Percentiles rank a stretch among this genome's conserved stretches.
Conservation (phyloP, 31 red algal genomes). For the Asparagopsis taxiformis region DNA sequence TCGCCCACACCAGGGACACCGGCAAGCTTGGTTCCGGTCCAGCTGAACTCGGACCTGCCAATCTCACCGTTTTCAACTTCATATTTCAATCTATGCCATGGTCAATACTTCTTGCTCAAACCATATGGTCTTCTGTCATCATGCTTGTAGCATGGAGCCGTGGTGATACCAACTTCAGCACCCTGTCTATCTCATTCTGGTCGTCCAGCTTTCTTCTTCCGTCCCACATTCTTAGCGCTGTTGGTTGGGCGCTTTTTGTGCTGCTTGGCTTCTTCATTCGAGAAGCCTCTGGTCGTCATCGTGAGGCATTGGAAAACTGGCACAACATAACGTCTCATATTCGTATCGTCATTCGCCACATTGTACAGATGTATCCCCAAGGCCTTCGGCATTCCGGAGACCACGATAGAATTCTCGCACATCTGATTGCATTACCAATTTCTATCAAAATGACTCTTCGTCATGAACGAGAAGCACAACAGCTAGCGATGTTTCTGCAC, state of each 20-base stretch:
- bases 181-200: conserved; percentile 40
- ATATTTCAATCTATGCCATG: no score
- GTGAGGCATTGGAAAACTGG: conserved; percentile 28
- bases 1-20: no score
- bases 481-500: conserved; percentile 23
- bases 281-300: conserved; percentile 27
- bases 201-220: conserved; percentile 18
- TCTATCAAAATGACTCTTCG: conserved; percentile 52
- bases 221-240: conserved; percentile 25
- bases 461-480: conserved; percentile 20
- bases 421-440: conserved; percentile 57
- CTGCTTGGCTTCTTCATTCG: conserved; percentile 54
- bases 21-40: no score
- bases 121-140: no score
- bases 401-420: conserved; percentile 37
- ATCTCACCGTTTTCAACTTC: no score
- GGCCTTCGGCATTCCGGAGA: conserved; percentile 41
- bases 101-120: no score
- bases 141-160: no score
- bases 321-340: conserved; percentile 9
- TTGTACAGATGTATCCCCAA: conserved; percentile 38
- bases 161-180: conserved; percentile 1
- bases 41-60: no score
- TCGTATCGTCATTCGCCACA: conserved; percentile 10
- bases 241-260: conserved; percentile 73